phyloP scores from a whole-genome alignment of 2,329 filamentous ascomycete genomes.

The Penicillium corylophilum region DNA sequence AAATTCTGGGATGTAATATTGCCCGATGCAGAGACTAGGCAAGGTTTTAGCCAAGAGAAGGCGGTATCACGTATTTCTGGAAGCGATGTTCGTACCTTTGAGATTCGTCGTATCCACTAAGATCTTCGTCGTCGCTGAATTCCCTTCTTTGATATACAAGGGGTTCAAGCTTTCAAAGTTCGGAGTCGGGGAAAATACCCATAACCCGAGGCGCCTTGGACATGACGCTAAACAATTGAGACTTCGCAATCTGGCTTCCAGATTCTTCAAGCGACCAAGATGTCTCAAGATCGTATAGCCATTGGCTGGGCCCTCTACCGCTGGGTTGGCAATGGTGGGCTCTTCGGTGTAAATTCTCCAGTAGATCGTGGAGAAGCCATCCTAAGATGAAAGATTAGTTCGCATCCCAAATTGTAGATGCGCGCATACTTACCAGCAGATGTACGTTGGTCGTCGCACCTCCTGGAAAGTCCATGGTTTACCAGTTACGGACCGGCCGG shows the following conservation, averaged over 20 bases:
- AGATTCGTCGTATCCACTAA: slow-evolving; percentile 31
- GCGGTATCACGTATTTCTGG: not conserved
- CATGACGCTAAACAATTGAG: slow-evolving; percentile 40
- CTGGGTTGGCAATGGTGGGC: slow-evolving; percentile 27
- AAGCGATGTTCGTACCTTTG: slow-evolving; percentile 28
- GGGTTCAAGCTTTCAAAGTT: slow-evolving; percentile 37
- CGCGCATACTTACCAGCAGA: slow-evolving; percentile 37
- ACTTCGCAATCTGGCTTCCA: slow-evolving; percentile 38
- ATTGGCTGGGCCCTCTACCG: slow-evolving; percentile 35
- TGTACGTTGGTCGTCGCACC: slow-evolving; percentile 43
- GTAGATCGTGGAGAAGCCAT: slow-evolving; percentile 44
- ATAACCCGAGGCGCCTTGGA: slow-evolving; percentile 39
- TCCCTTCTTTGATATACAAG: slow-evolving; percentile 26
- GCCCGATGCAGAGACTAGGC: slow-evolving; percentile 36
- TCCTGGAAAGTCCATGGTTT: slow-evolving; percentile 46
- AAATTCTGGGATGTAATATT: slow-evolving; percentile 35
- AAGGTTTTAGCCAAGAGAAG: slow-evolving; percentile 3
- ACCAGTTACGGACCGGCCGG: slow-evolving; percentile 27
- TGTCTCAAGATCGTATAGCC: slow-evolving; percentile 39
- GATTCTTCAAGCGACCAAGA: slow-evolving; percentile 40
- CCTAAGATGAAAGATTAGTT: slow-evolving; percentile 32
- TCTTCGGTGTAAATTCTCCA: slow-evolving; percentile 46
- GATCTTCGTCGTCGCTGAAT: slow-evolving; percentile 30
- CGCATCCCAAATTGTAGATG: not conserved
- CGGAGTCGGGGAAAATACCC: slow-evolving; percentile 42